phyloP scores from a whole-genome alignment of 495 filamentous ascomycete genomes.

The Thermothielavioides terrestris region DNA sequence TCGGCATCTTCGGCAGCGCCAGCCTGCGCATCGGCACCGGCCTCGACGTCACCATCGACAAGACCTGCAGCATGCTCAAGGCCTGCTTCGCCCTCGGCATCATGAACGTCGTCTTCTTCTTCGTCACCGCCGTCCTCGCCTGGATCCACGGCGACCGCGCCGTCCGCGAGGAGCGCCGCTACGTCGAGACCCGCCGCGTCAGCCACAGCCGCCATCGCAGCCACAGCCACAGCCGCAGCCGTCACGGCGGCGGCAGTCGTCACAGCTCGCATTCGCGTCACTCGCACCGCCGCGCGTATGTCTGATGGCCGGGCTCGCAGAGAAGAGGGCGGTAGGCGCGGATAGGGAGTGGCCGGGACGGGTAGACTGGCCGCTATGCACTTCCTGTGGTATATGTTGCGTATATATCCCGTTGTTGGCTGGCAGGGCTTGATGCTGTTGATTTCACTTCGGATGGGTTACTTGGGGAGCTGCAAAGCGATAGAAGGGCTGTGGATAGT shows the following conservation, averaged over 20 bases:
- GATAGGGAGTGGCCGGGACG: neutral
- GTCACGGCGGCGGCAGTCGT: neutral
- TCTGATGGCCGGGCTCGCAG: neutral
- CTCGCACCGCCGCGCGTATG: constrained; percentile 10
- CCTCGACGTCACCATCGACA: constrained; percentile 48
- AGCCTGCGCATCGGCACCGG: constrained; percentile 36
- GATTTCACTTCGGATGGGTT: too few relatives aligned
- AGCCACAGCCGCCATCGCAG: neutral
- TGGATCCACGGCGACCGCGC: constrained; percentile 43
- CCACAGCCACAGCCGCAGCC: neutral
- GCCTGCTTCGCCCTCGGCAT: constrained; percentile 78
- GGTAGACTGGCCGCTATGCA: too few relatives aligned
- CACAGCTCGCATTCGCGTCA: constrained; percentile 9
- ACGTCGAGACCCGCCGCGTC: neutral
- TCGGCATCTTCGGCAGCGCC: constrained; percentile 52
- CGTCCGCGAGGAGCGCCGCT: constrained; percentile 9
- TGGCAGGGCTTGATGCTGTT: too few relatives aligned
- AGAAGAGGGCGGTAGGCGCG: neutral
- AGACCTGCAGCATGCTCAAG: constrained; percentile 84
- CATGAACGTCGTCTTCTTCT: constrained; percentile 79
- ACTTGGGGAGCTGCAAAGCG: too few relatives aligned
- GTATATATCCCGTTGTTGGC: neutral
- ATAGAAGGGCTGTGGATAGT: neutral
- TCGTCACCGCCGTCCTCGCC: constrained; percentile 57
- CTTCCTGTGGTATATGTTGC: too few relatives aligned